A percentile compares a stretch with the other conserved stretches of the same genome.
phyloP scores from a whole-genome alignment of 2,329 filamentous ascomycete species.

The Clarireedia homoeocarpa region DNA sequence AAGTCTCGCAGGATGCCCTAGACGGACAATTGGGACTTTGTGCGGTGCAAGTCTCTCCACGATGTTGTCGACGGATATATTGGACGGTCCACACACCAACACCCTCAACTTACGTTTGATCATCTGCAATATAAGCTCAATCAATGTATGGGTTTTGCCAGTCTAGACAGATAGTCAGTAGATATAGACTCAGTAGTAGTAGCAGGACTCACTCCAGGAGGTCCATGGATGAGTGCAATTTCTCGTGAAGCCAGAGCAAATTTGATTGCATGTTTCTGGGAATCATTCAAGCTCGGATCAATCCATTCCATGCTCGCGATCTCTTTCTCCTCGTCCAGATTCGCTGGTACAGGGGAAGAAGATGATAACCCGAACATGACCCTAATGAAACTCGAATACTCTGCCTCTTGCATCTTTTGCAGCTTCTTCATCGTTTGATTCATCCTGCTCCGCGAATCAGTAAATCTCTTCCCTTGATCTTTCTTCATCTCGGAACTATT shows the following conservation, averaged over 20 bases:
- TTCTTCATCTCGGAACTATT: background rate
- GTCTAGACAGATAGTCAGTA: slow-evolving; percentile 42
- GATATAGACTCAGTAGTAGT: background rate
- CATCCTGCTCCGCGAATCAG: slow-evolving; percentile 43
- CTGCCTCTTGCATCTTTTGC: slow-evolving; percentile 47
- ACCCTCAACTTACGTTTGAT: slow-evolving; percentile 65
- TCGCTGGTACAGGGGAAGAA: slow-evolving; percentile 40
- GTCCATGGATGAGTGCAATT: slow-evolving; percentile 86
- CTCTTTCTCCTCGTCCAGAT: slow-evolving; percentile 36
- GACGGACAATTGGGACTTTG: slow-evolving; percentile 77
- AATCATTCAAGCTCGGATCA: slow-evolving; percentile 54
- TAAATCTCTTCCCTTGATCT: background rate
- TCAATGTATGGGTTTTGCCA: slow-evolving; percentile 92
- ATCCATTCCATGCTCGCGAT: slow-evolving; percentile 48
- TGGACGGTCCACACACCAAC: slow-evolving; percentile 92
- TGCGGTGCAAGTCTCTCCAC: slow-evolving; percentile 83
- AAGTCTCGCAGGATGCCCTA: slow-evolving; percentile 87
- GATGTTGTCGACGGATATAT: slow-evolving; percentile 97
- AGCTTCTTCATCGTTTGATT: slow-evolving; percentile 53
- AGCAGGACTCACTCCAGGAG: slow-evolving; percentile 58
- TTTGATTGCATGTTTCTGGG: slow-evolving; percentile 60
- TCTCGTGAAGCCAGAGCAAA: slow-evolving; percentile 80
- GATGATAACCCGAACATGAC: slow-evolving; percentile 54
- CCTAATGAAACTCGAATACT: slow-evolving; percentile 52
- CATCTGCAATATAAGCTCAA: slow-evolving; percentile 91